Percentiles rank a stretch among this genome's conserved stretches.
Conservation (phyloP, 805 yeast species). For the Saccharomyces mikatae region DNA sequence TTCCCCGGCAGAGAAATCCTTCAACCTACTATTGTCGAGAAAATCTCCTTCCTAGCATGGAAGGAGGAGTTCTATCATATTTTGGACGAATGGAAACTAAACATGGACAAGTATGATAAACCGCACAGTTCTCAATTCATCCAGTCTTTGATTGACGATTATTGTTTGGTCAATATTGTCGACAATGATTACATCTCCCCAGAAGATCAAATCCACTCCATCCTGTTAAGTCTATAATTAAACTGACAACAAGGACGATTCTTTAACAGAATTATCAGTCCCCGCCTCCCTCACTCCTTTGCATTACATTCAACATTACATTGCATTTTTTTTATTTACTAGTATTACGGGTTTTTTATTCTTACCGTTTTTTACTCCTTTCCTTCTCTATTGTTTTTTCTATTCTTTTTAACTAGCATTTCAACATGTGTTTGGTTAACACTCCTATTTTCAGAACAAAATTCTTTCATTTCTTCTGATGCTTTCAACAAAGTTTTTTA, state of each 20-base stretch:
- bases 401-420: not conserved
- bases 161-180: slow-evolving; percentile 76
- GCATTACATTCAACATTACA: slow-evolving; percentile 2
- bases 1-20: slow-evolving; percentile 92
- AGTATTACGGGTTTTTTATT: not conserved
- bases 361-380: not conserved
- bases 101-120: slow-evolving; percentile 35
- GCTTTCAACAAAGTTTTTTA: slow-evolving; percentile 1
- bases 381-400: not conserved
- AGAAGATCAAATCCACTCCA: slow-evolving; percentile 47
- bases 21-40: slow-evolving; percentile 94
- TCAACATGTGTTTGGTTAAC: slow-evolving; percentile 1
- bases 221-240: slow-evolving; percentile 31
- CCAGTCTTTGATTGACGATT: slow-evolving; percentile 39
- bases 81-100: slow-evolving; percentile 68
- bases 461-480: not conserved
- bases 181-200: slow-evolving; percentile 67
- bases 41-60: slow-evolving; percentile 90
- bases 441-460: not conserved
- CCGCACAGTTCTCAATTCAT: slow-evolving; percentile 22
- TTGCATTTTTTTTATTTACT: not conserved
- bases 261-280: not conserved
- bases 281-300: not conserved
- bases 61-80: slow-evolving; percentile 88
- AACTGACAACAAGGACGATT: not conserved